Evolutionary conservation across 78 protist species (phyloP).

Genomic region (Parvularia atlantis): DNA sequence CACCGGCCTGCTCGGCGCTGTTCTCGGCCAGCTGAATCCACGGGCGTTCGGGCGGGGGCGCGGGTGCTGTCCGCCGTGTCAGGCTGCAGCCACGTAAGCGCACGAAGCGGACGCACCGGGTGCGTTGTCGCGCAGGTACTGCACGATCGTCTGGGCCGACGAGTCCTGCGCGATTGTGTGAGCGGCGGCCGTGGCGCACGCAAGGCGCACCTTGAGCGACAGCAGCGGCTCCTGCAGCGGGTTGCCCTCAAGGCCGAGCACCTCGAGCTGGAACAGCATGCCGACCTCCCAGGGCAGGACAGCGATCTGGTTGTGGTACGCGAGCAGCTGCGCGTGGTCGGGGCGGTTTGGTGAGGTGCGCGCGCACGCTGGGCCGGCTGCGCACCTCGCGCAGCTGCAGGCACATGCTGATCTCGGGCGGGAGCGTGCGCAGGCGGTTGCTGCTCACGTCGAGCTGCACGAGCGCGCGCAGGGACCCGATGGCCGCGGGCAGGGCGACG

Average conservation of each 20-base stretch:
- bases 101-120: neutral
- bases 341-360: too few relatives aligned
- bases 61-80: neutral
- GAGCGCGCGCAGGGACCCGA: neutral
- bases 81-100: neutral
- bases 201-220: too few relatives aligned
- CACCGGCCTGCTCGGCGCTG: neutral
- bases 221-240: neutral
- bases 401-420: constrained; percentile 7
- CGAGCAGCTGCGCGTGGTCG: too few relatives aligned
- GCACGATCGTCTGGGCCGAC: neutral
- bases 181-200: too few relatives aligned
- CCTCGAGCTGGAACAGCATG: neutral
- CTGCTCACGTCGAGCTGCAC: neutral
- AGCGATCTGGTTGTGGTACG: neutral
- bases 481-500: too few relatives aligned
- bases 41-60: neutral
- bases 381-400: constrained; percentile 6
- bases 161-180: neutral
- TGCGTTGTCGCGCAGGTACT: neutral
- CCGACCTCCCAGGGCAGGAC: constrained; percentile 2
- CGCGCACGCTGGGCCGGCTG: too few relatives aligned
- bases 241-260: neutral
- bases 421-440: neutral
- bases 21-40: neutral